phyloP scores from a whole-genome alignment of 441 rosid species.

The Biscutella laevigata region DNA sequence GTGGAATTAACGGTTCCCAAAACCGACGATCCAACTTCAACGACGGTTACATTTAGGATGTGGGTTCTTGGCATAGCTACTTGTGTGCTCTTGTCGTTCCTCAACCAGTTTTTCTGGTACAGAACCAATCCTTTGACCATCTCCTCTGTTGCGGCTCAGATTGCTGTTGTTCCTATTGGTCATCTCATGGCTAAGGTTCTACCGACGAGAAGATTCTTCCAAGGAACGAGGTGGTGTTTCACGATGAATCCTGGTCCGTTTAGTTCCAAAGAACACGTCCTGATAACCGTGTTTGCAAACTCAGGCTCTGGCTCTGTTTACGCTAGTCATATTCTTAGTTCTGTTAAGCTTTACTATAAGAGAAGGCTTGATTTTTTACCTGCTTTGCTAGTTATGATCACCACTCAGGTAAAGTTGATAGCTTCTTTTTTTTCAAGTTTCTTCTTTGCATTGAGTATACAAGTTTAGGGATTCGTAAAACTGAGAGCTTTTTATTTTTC shows the following conservation, averaged over 20 bases:
- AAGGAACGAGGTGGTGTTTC: constrained; percentile 42
- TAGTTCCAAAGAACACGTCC: constrained; percentile 72
- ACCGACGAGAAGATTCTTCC: constrained; percentile 27
- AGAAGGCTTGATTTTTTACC: constrained; percentile 52
- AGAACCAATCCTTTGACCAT: constrained; percentile 48
- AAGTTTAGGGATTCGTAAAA: constrained; percentile 30
- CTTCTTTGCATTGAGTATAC: neutral
- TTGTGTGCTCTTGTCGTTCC: constrained; percentile 50
- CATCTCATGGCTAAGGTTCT: constrained; percentile 53
- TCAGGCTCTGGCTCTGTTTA: constrained; percentile 72
- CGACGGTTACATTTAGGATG: constrained; percentile 66
- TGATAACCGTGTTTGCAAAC: constrained; percentile 77
- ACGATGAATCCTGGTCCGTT: constrained; percentile 67
- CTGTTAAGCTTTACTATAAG: constrained; percentile 58
- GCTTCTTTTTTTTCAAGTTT: neutral
- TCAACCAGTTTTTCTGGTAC: constrained; percentile 89
- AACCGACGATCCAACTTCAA: constrained; percentile 54
- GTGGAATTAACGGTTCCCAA: constrained; percentile 74
- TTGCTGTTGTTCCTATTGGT: constrained; percentile 69
- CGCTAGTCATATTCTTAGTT: constrained; percentile 61
- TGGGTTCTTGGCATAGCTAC: constrained; percentile 61
- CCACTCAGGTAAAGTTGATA: constrained; percentile 52
- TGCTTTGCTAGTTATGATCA: constrained; percentile 57
- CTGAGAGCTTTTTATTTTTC: too few species aligned
- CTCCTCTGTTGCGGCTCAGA: constrained; percentile 56